Base-by-base conservation (phyloP, 2,329 filamentous ascomycete genomes). In the Alternaria sp. region DNA sequence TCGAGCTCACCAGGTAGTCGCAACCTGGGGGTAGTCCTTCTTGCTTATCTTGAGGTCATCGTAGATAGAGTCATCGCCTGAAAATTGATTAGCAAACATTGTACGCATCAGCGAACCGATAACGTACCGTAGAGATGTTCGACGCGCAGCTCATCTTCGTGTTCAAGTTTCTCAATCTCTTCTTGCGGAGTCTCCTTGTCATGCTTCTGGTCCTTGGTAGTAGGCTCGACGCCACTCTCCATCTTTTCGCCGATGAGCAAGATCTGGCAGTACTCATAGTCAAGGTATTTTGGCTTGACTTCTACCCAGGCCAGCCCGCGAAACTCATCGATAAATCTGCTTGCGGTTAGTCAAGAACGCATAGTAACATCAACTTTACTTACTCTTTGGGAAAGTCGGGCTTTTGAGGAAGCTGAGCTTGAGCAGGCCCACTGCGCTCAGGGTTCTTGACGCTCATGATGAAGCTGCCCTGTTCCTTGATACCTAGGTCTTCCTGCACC, bases 391-490 rank as follows among this genome's bases (percentile, higher is more conserved):
- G 86, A 75, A 89, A 96, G 3, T 90, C 85, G 0, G 92, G 86
- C 0, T 80, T 82, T 59, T 91, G 80, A 0, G 87, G 86, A 1
- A 96, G 79, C 44, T 81, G 82, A 1, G 87, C 85, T 60, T 85
- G 85, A 3, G 84, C 81, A 0, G 91, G 91, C 0, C 88, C 86
- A 3, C 87, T 83, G 34, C 84, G 86, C 55, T 88, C 82, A 0
- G 93, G 93, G 67, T 96, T 97, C 79, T 93, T 92, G 29, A 90
- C 87, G 65, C 88, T 91, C 51, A 94, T 77, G 51, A 94, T 84
- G 76, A 93, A 96, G 74, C 89, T 91, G 1, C 91, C 92, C 65
- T 88, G 86, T 31, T 86, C 78, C 37, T 84, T 82, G 6, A 97
- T 75, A 0, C 93, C 92, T 11, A 97, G 82, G 56, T 92, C 88